These are phyloP conservation scores for Teratosphaeria pseudoeucalypti DNA, from an alignment of 2,329 filamentous ascomycete species.

Conservation along the genomic window DNA sequence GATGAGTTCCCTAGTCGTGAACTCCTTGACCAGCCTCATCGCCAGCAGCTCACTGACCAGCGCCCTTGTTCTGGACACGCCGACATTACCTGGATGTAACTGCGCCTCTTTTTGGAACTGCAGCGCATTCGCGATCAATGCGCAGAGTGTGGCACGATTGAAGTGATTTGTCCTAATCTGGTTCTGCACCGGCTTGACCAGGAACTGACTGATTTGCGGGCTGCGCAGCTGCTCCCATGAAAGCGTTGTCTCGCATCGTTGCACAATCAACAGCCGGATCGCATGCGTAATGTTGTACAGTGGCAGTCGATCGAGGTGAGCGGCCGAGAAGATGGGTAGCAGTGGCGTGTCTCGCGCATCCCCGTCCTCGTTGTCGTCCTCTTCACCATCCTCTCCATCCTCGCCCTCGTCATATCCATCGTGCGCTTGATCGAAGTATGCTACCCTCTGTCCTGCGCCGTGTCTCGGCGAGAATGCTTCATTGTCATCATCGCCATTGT, in stretches of 20 bases:
- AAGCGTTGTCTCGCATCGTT: slow-evolving; percentile 81
- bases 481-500: slow-evolving; percentile 8
- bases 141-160: slow-evolving; percentile 76
- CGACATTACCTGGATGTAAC: slow-evolving; percentile 70
- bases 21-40: slow-evolving; percentile 82
- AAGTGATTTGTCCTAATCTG: slow-evolving; percentile 77
- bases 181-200: slow-evolving; percentile 90
- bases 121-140: slow-evolving; percentile 83
- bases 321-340: slow-evolving; percentile 70
- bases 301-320: slow-evolving; percentile 71
- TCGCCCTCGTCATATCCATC: slow-evolving; percentile 29
- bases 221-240: slow-evolving; percentile 92
- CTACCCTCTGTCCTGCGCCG: slow-evolving; percentile 1
- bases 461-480: slow-evolving; percentile 12
- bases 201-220: slow-evolving; percentile 91
- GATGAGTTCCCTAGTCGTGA: slow-evolving; percentile 78
- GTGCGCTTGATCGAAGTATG: slow-evolving; percentile 13
- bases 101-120: slow-evolving; percentile 86
- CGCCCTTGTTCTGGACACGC: slow-evolving; percentile 72
- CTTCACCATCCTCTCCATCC: slow-evolving; percentile 26
- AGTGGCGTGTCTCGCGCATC: slow-evolving; percentile 41
- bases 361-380: slow-evolving; percentile 35
- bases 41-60: slow-evolving; percentile 85
- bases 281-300: slow-evolving; percentile 86
- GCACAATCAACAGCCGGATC: slow-evolving; percentile 72